Percentiles rank a stretch among this genome's conserved stretches.
These are phyloP conservation scores for Bryoglossum gracile DNA, from an alignment of 495 filamentous ascomycete genomes.

Conservation along the genomic window DNA sequence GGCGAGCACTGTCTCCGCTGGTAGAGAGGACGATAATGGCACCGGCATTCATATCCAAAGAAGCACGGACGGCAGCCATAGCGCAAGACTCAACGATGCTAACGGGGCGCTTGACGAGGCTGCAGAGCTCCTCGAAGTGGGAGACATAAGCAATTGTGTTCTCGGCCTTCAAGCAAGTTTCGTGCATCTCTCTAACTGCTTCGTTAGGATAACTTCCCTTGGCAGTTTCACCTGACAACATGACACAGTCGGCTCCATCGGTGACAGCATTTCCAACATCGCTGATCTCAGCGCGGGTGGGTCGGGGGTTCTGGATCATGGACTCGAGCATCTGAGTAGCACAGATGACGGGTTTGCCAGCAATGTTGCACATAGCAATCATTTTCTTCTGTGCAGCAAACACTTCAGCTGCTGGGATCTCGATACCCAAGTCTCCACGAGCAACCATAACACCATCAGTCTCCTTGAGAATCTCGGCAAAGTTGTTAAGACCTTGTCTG, in stretches of 20 bases:
- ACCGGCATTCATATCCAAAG: slow-evolving; percentile 89
- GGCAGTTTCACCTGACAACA: slow-evolving; percentile 98
- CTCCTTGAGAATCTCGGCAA: slow-evolving; percentile 90
- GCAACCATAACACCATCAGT: slow-evolving; percentile 99
- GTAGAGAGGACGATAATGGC: slow-evolving; percentile 93
- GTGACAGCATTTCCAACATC: slow-evolving; percentile 98
- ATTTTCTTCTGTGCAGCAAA: slow-evolving; percentile 99
- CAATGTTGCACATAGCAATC: slow-evolving; percentile 99
- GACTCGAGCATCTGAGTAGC: slow-evolving; percentile 87
- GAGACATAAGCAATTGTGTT: slow-evolving; percentile 93
- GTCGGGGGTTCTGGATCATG: slow-evolving; percentile 99
- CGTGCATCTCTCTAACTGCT: slow-evolving; percentile 94
- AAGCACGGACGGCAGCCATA: slow-evolving; percentile 92
- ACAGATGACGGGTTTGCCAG: slow-evolving; percentile 96
- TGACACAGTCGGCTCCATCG: slow-evolving; percentile 97
- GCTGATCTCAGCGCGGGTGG: slow-evolving; percentile 94
- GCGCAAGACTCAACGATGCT: slow-evolving; percentile 84
- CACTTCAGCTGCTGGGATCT: slow-evolving; percentile 96
- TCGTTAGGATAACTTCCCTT: slow-evolving; percentile 93
- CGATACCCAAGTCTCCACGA: slow-evolving; percentile 96
- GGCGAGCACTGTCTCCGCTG: slow-evolving; percentile 80
- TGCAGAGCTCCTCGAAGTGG: slow-evolving; percentile 91
- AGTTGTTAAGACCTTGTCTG: slow-evolving; percentile 96
- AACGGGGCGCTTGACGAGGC: slow-evolving; percentile 70
- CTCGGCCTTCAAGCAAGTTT: slow-evolving; percentile 92